Conservation (phyloP, 768 basidiomycete genomes). For the Collybiopsis luxurians region DNA sequence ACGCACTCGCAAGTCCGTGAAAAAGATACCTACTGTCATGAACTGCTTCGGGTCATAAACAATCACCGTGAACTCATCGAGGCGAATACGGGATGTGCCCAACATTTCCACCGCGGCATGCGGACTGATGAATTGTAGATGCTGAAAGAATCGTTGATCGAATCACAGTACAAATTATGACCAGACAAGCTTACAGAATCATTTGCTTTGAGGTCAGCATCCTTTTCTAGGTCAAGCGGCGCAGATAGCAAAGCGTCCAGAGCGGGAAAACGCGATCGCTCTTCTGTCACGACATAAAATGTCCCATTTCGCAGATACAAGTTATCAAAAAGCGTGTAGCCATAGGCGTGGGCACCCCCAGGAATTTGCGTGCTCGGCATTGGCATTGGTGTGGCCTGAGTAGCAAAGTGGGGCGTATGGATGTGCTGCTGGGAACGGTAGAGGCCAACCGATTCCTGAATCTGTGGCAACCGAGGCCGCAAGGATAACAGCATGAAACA, state of each 20-base stretch:
- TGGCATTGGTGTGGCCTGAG: too few species aligned
- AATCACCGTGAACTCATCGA: slow-evolving; percentile 19
- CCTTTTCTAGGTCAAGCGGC: slow-evolving; percentile 17
- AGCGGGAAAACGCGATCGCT: slow-evolving; percentile 39
- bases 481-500: too few species aligned
- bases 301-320: slow-evolving; percentile 75
- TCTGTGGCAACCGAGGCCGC: too few species aligned
- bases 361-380: slow-evolving; percentile 27
- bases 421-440: too few species aligned
- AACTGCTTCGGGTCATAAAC: slow-evolving; percentile 24
- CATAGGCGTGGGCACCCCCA: slow-evolving; percentile 42
- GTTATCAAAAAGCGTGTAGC: slow-evolving; percentile 76
- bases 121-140: slow-evolving; percentile 23
- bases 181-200: not conserved
- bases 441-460: too few species aligned
- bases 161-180: too few species aligned
- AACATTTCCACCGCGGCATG: slow-evolving; percentile 16
- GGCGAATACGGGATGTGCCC: slow-evolving; percentile 16
- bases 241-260: slow-evolving; percentile 37
- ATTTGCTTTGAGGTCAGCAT: too few species aligned
- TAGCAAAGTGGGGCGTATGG: too few species aligned
- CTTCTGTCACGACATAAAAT: slow-evolving; percentile 56
- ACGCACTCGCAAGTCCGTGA: too few species aligned
- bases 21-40: slow-evolving; percentile 18
- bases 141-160: too few species aligned